Evolutionary conservation across 2,329 filamentous ascomycete genomes (phyloP).

Genomic region (Neopestalotiopsis rosae): DNA sequence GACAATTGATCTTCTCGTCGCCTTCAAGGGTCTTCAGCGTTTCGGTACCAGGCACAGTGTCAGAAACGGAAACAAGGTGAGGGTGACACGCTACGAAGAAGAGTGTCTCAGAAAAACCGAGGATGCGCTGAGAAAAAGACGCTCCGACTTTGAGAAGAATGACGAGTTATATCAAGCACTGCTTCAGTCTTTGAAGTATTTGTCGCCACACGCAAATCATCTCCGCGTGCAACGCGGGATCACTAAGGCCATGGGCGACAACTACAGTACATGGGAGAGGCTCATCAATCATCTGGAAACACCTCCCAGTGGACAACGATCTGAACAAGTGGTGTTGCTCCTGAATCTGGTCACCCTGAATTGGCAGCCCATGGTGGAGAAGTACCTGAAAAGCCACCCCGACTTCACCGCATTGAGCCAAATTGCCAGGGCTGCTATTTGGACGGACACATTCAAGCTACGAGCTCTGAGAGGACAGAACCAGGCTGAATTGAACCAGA

Average conservation of each 20-base stretch:
- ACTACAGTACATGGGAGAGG: slow-evolving; percentile 21
- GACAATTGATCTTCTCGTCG: slow-evolving; percentile 23
- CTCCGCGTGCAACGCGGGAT: slow-evolving; percentile 11
- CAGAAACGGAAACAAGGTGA: background rate
- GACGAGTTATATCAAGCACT: slow-evolving; percentile 19
- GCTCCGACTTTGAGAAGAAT: slow-evolving; percentile 14
- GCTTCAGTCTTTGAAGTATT: slow-evolving; percentile 20
- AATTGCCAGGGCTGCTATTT: background rate
- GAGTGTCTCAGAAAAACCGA: slow-evolving; percentile 25
- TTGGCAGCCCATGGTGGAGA: slow-evolving; percentile 22
- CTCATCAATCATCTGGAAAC: slow-evolving; percentile 14
- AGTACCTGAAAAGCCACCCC: slow-evolving; percentile 17
- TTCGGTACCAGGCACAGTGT: slow-evolving; percentile 13
- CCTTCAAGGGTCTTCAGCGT: slow-evolving; percentile 25
- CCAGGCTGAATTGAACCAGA: background rate
- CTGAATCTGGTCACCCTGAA: slow-evolving; percentile 22
- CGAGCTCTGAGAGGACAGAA: background rate
- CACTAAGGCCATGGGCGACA: background rate
- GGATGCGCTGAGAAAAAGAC: slow-evolving; percentile 15
- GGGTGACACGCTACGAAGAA: slow-evolving; percentile 24
- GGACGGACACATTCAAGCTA: slow-evolving; percentile 4
- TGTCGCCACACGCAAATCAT: slow-evolving; percentile 14
- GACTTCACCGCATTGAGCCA: background rate
- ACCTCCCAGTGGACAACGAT: background rate
- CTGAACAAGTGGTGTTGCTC: slow-evolving; percentile 16